A percentile compares a stretch with the other conserved stretches of the same genome.
Evolutionary conservation across 2,329 filamentous ascomycete species (phyloP).

Genomic region (Bertia moriformis): DNA sequence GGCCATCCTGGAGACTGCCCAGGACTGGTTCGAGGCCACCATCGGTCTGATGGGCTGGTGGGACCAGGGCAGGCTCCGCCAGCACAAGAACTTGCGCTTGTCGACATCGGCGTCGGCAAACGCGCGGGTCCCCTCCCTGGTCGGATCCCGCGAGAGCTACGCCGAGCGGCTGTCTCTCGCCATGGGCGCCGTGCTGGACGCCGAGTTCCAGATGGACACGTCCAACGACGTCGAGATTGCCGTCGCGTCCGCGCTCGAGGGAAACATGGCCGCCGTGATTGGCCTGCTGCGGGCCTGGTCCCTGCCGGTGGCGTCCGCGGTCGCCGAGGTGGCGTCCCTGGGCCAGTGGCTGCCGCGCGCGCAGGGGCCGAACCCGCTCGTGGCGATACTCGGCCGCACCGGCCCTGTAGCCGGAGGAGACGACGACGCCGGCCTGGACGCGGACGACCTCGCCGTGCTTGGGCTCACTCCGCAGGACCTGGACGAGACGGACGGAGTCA

Average conservation of each 20-base stretch:
- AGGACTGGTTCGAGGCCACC: slow-evolving; percentile 86
- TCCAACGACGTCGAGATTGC: slow-evolving; percentile 66
- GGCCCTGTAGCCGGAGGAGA: too few relatives aligned
- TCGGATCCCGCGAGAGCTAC: slow-evolving; percentile 51
- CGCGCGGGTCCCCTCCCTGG: slow-evolving; percentile 24
- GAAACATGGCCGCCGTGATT: slow-evolving; percentile 63
- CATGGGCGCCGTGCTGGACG: slow-evolving; percentile 53
- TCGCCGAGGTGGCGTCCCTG: slow-evolving; percentile 71
- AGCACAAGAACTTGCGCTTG: slow-evolving; percentile 20
- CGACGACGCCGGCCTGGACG: slow-evolving; percentile 62
- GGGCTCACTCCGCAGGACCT: slow-evolving; percentile 45
- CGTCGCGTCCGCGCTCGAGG: slow-evolving; percentile 69
- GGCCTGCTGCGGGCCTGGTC: slow-evolving; percentile 68
- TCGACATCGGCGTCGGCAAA: slow-evolving; percentile 24
- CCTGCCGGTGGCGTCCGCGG: slow-evolving; percentile 59
- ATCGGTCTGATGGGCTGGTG: slow-evolving; percentile 80
- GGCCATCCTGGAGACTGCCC: slow-evolving; percentile 61
- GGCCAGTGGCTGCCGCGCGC: slow-evolving; percentile 66
- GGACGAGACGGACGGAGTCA: slow-evolving; percentile 49
- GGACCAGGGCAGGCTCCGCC: slow-evolving; percentile 56
- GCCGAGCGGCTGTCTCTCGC: slow-evolving; percentile 57
- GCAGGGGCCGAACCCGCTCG: slow-evolving; percentile 31
- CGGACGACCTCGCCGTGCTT: slow-evolving; percentile 73
- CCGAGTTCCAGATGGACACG: slow-evolving; percentile 65
- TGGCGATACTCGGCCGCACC: slow-evolving; percentile 21